phyloP scores from a whole-genome alignment of 345 rosid genomes.

The Physaria fendleri region DNA sequence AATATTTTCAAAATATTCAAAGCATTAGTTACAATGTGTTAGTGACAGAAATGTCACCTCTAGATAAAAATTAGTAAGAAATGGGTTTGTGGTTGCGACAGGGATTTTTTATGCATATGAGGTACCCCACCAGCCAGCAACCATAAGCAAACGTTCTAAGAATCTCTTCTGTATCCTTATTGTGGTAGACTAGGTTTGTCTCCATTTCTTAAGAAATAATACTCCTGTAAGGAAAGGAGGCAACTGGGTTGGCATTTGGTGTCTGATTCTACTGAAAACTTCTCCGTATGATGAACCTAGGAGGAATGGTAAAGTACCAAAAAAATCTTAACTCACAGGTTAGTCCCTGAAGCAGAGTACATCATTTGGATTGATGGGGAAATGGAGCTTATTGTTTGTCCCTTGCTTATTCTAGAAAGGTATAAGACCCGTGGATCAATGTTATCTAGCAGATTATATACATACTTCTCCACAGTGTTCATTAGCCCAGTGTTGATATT shows the following conservation, averaged over 20 bases:
- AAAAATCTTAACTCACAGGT: constrained; percentile 91
- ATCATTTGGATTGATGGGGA: constrained; percentile 99
- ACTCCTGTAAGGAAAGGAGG: constrained; percentile 64
- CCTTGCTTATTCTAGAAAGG: constrained; percentile 90
- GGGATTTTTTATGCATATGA: constrained; percentile 96
- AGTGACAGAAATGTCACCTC: constrained; percentile 71
- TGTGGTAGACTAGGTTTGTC: constrained; percentile 82
- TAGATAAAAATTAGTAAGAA: constrained; percentile 59
- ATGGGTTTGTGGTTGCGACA: constrained; percentile 87
- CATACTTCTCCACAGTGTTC: neutral
- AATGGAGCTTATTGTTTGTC: constrained; percentile 95
- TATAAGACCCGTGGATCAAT: constrained; percentile 12
- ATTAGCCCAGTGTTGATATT: neutral
- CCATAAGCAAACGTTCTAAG: constrained; percentile 66
- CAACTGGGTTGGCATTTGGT: constrained; percentile 93
- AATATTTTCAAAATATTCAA: too few species aligned
- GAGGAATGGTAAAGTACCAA: constrained; percentile 93
- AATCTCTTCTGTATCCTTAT: constrained; percentile 86
- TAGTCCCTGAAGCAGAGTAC: constrained; percentile 87
- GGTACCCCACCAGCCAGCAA: constrained; percentile 81
- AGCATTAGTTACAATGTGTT: too few species aligned
- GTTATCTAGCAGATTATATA: neutral
- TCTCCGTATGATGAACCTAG: constrained; percentile 95
- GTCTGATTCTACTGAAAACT: constrained; percentile 68
- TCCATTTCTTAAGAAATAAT: constrained; percentile 54